phyloP scores from a whole-genome alignment of 1,139 yeast genomes.

The Suhomyces chickasaworum region DNA sequence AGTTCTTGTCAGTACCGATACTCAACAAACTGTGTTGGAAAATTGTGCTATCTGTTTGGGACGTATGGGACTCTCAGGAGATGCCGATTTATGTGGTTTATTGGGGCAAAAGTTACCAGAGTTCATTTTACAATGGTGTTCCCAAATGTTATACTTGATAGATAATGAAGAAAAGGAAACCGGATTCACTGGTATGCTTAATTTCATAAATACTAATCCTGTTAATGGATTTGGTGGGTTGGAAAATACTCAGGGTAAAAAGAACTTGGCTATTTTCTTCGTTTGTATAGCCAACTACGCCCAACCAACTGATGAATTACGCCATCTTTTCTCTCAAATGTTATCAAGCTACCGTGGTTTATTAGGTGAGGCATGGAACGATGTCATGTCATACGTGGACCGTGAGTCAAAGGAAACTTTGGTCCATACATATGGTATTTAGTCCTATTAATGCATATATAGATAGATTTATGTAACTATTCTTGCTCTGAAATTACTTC shows the following conservation, averaged over 20 bases:
- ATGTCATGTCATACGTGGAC: slow-evolving; percentile 37
- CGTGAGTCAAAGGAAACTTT: slow-evolving; percentile 30
- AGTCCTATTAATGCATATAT: slow-evolving; percentile 7
- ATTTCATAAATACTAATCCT: slow-evolving; percentile 65
- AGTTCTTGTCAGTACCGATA: slow-evolving; percentile 57
- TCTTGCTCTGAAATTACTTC: too few relatives aligned
- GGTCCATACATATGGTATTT: slow-evolving; percentile 27
- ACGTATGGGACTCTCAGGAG: slow-evolving; percentile 71
- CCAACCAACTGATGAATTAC: slow-evolving; percentile 51
- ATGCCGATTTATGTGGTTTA: slow-evolving; percentile 57
- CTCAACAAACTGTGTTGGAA: slow-evolving; percentile 69
- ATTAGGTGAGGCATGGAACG: slow-evolving; percentile 47
- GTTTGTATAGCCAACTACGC: slow-evolving; percentile 65
- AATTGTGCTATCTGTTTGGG: slow-evolving; percentile 94
- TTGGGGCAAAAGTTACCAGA: slow-evolving; percentile 57
- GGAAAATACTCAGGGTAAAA: slow-evolving; percentile 47
- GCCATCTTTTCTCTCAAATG: slow-evolving; percentile 46
- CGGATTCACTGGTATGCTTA: slow-evolving; percentile 76
- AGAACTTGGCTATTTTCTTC: slow-evolving; percentile 56
- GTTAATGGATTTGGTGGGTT: slow-evolving; percentile 56
- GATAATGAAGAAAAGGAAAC: slow-evolving; percentile 84
- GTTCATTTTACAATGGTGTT: slow-evolving; percentile 67
- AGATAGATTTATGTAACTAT: neutral
- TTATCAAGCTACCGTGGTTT: slow-evolving; percentile 49
- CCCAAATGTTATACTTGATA: slow-evolving; percentile 60